These are phyloP conservation scores for Aphanomyces stellatus DNA, from an alignment of 352 stramenopile genomes.

Conservation along the genomic window DNA sequence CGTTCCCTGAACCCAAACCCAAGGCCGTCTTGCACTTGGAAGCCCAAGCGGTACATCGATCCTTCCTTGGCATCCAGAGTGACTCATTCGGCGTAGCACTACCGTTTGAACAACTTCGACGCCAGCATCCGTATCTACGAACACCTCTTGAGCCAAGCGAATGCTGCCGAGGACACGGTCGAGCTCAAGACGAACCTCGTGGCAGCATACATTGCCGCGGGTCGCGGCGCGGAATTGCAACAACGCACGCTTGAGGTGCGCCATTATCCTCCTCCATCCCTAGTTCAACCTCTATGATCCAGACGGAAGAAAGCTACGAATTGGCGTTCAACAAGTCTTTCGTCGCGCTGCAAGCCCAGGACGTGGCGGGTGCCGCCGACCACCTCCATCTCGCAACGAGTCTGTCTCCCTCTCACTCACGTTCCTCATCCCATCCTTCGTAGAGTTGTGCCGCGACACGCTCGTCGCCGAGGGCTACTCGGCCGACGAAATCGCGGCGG, in stretches of 20 bases:
- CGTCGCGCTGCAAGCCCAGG: conserved; percentile 49
- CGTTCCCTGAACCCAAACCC: conserved; percentile 27
- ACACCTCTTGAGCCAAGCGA: conserved; percentile 36
- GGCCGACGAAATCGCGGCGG: conserved; percentile 52
- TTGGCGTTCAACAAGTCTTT: conserved; percentile 83
- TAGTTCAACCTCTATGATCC: no score
- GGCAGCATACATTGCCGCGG: conserved; percentile 58
- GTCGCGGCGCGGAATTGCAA: conserved; percentile 43
- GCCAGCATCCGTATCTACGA: conserved; percentile 72
- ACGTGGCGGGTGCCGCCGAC: conserved; percentile 41
- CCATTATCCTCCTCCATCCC: no score
- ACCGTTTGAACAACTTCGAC: conserved; percentile 52
- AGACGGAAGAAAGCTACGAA: conserved; percentile 71
- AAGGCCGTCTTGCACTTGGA: conserved; percentile 51
- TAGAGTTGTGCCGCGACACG: conserved; percentile 59
- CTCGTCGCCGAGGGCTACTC: conserved; percentile 44
- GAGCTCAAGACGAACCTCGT: conserved; percentile 74
- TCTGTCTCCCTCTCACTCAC: neutral
- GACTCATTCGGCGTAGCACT: conserved; percentile 35
- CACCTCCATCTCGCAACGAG: conserved; percentile 23
- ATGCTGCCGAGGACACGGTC: conserved; percentile 48
- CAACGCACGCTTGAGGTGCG: no score
- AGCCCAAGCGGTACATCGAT: conserved; percentile 45
- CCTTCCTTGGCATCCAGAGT: neutral
- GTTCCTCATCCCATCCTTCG: neutral